A percentile compares a stretch with the other conserved stretches of the same genome.
These are phyloP conservation scores for Cerrena zonata DNA, from an alignment of 1,284 basidiomycete genomes.

Conservation along the genomic window DNA sequence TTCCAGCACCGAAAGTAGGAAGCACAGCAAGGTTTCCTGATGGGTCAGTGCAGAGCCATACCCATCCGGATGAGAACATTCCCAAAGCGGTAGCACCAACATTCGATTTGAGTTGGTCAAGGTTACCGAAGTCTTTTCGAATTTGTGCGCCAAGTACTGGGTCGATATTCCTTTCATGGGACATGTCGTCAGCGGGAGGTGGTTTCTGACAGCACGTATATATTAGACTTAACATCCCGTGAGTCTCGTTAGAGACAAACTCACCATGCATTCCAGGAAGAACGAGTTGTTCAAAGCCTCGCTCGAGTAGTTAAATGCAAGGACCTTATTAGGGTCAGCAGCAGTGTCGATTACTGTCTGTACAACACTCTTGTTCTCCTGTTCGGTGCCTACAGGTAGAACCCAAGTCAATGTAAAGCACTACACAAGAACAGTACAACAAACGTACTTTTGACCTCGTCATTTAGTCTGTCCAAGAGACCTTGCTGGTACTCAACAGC, in stretches of 20 bases:
- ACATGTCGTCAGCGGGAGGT: constrained; percentile 31
- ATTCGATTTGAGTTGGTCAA: constrained; percentile 69
- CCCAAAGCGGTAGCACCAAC: constrained; percentile 75
- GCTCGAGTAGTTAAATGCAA: constrained; percentile 89
- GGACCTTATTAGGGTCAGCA: constrained; percentile 50
- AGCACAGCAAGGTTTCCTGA: constrained; percentile 63
- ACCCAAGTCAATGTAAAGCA: constrained; percentile 5
- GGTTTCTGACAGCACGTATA: constrained; percentile 39
- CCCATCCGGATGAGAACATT: constrained; percentile 78
- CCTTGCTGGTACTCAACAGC: constrained; percentile 81
- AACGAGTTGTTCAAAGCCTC: constrained; percentile 93
- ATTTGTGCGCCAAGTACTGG: constrained; percentile 38
- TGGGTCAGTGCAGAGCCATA: constrained; percentile 80
- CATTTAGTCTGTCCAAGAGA: constrained; percentile 67
- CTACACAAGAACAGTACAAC: constrained; percentile 1
- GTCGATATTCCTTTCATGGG: constrained; percentile 43
- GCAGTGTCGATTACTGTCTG: constrained; percentile 76
- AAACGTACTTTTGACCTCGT: constrained; percentile 62
- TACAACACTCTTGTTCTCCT: constrained; percentile 56
- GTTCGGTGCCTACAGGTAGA: constrained; percentile 40
- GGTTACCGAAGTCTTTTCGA: constrained; percentile 51
- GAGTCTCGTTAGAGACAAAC: constrained; percentile 27
- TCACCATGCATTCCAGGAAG: constrained; percentile 82
- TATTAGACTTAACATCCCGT: neutral
- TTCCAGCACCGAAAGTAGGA: constrained; percentile 86